phyloP scores from a whole-genome alignment of 1,284 basidiomycete genomes.

The Xerocomus nothofagi region DNA sequence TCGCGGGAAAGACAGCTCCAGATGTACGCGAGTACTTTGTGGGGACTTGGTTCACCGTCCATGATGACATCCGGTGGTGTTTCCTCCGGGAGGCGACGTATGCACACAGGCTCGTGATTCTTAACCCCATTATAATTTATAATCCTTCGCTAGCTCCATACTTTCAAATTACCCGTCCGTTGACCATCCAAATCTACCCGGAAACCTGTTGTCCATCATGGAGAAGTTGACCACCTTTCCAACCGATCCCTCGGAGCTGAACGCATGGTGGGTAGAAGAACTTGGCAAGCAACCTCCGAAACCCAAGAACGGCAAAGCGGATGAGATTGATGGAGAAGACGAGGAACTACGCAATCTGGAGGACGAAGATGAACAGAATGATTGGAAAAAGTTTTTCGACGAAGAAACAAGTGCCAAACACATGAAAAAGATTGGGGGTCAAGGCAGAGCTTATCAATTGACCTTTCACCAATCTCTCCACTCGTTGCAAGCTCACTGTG shows the following conservation, averaged over 20 bases:
- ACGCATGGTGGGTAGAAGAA: slow-evolving; percentile 83
- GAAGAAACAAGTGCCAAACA: slow-evolving; percentile 47
- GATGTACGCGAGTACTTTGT: slow-evolving; percentile 68
- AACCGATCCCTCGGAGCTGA: slow-evolving; percentile 70
- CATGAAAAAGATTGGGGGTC: slow-evolving; percentile 38
- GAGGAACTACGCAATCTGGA: slow-evolving; percentile 36
- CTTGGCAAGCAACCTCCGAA: slow-evolving; percentile 63
- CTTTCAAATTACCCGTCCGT: slow-evolving; percentile 25
- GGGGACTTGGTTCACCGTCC: slow-evolving; percentile 71
- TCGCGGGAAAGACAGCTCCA: slow-evolving; percentile 44
- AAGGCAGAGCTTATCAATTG: slow-evolving; percentile 57
- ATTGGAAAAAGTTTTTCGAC: slow-evolving; percentile 83
- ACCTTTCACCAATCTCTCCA: slow-evolving; percentile 77
- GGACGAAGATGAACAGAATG: slow-evolving; percentile 59
- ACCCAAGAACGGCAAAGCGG: slow-evolving; percentile 42
- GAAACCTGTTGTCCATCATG: slow-evolving; percentile 76
- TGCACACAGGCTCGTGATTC: slow-evolving; percentile 27
- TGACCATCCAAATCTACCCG: slow-evolving; percentile 44
- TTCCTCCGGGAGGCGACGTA: slow-evolving; percentile 87
- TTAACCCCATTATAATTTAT: not conserved
- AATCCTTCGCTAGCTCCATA: slow-evolving; percentile 17
- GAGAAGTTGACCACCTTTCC: slow-evolving; percentile 85
- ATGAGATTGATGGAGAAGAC: slow-evolving; percentile 45
- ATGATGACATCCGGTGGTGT: slow-evolving; percentile 93
- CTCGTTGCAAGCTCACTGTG: slow-evolving; percentile 69